Evolutionary conservation across 495 filamentous ascomycete species (phyloP).

Genomic region (Neurospora discreta): DNA sequence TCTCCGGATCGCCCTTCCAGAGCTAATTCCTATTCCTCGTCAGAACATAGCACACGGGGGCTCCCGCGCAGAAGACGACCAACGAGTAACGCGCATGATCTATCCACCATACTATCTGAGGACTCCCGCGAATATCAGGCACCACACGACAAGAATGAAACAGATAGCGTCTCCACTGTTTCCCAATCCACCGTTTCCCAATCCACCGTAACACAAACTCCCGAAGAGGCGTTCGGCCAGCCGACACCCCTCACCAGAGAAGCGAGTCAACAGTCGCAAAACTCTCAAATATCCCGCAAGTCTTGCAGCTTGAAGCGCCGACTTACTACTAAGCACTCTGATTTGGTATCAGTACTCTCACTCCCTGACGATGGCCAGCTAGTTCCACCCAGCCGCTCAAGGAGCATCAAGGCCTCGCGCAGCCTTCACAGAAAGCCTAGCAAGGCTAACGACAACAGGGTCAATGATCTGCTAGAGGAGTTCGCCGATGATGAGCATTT

Average conservation of each 20-base stretch:
- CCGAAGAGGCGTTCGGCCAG: conserved; percentile 21
- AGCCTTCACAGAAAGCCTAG: conserved; percentile 63
- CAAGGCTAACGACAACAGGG: conserved; percentile 51
- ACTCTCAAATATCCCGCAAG: conserved; percentile 6
- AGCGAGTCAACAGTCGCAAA: conserved; percentile 18
- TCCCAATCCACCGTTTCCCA: conserved; percentile 41
- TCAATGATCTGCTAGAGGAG: conserved; percentile 68
- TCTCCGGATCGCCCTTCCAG: conserved; percentile 25
- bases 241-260: conserved; percentile 26
- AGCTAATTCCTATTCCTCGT: conserved; percentile 22
- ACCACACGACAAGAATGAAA: conserved; percentile 22
- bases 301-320: conserved; percentile 51
- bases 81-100: conserved; percentile 49
- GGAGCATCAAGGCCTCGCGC: conserved; percentile 55
- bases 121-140: conserved; percentile 38
- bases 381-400: conserved; percentile 27
- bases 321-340: conserved; percentile 85
- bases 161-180: conserved; percentile 29
- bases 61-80: conserved; percentile 41
- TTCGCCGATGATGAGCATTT: conserved; percentile 75
- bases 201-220: conserved; percentile 38
- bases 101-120: conserved; percentile 63
- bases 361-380: conserved; percentile 50
- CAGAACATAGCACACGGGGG: conserved; percentile 10
- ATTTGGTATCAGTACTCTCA: conserved; percentile 87